Evolutionary conservation across 2,329 filamentous ascomycete species (phyloP).

Genomic region (Penicillium sp.): DNA sequence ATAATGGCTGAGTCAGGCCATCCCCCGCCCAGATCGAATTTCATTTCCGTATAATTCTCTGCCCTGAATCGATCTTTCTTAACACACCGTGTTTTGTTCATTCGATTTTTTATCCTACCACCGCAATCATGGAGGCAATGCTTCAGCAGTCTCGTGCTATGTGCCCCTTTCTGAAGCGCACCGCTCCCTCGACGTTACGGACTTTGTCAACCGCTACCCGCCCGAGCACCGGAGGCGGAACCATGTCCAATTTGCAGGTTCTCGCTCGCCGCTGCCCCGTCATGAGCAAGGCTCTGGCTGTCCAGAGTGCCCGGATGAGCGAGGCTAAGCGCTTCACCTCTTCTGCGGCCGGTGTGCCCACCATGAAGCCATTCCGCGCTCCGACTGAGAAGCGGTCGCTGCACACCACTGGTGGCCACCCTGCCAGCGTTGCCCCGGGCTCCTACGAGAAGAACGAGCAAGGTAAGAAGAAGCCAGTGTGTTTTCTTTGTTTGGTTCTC

Average conservation of each 20-base stretch:
- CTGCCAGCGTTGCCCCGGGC: constrained; percentile 71
- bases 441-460: constrained; percentile 51
- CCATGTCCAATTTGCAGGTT: constrained; percentile 95
- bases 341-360: constrained; percentile 30
- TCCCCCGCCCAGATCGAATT: neutral
- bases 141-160: constrained; percentile 93
- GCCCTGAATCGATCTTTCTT: neutral
- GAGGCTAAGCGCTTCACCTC: constrained; percentile 41
- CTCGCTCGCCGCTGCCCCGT: constrained; percentile 93
- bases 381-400: constrained; percentile 67
- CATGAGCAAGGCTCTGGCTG: constrained; percentile 95
- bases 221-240: constrained; percentile 76
- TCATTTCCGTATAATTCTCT: neutral
- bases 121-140: constrained; percentile 76
- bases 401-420: constrained; percentile 76
- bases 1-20: neutral
- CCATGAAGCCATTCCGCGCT: constrained; percentile 48
- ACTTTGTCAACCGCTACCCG: constrained; percentile 72
- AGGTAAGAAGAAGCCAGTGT: constrained; percentile 39
- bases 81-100: neutral
- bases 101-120: neutral
- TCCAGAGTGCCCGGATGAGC: constrained; percentile 61
- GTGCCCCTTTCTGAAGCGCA: constrained; percentile 96
- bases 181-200: constrained; percentile 86
- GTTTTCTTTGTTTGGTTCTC: neutral